Conservation (phyloP, 2,329 filamentous ascomycete species). For the Colletotrichum euphorbiae region DNA sequence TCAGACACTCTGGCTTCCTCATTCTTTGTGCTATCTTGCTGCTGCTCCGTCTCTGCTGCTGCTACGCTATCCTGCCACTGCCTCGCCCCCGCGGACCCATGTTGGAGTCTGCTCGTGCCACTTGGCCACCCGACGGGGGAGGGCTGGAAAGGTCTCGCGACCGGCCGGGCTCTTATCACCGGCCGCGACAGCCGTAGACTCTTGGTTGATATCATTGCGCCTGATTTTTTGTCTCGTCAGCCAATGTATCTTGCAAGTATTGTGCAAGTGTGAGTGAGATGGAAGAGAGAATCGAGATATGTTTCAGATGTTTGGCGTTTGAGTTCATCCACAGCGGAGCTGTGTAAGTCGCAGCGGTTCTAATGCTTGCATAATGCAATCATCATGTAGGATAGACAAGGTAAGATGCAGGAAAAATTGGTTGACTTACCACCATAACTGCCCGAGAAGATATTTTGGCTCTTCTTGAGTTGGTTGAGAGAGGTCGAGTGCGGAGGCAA, state of each 20-base stretch:
- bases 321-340: constrained; percentile 57
- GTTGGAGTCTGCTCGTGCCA: constrained; percentile 31
- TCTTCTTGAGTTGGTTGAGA: constrained; percentile 29
- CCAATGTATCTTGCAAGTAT: constrained; percentile 41
- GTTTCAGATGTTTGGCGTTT: constrained; percentile 55
- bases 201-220: constrained; percentile 51
- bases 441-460: constrained; percentile 32
- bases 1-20: constrained; percentile 22
- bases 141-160: constrained; percentile 13
- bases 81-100: constrained; percentile 9
- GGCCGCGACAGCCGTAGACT: constrained; percentile 49
- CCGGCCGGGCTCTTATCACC: constrained; percentile 39
- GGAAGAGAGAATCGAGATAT: constrained; percentile 24
- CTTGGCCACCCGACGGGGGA: constrained; percentile 33
- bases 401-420: neutral
- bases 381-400: constrained; percentile 45
- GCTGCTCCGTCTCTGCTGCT: neutral
- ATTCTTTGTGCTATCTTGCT: neutral
- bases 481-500: neutral
- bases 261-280: constrained; percentile 30
- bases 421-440: constrained; percentile 35
- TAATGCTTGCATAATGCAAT: constrained; percentile 51
- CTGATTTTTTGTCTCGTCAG: constrained; percentile 36
- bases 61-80: constrained; percentile 17
- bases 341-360: constrained; percentile 64